Evolutionary conservation across 2,329 filamentous ascomycete species (phyloP), one percentile per base, ranked within the genome.

Genomic region (Aschersonia sp.): DNA sequence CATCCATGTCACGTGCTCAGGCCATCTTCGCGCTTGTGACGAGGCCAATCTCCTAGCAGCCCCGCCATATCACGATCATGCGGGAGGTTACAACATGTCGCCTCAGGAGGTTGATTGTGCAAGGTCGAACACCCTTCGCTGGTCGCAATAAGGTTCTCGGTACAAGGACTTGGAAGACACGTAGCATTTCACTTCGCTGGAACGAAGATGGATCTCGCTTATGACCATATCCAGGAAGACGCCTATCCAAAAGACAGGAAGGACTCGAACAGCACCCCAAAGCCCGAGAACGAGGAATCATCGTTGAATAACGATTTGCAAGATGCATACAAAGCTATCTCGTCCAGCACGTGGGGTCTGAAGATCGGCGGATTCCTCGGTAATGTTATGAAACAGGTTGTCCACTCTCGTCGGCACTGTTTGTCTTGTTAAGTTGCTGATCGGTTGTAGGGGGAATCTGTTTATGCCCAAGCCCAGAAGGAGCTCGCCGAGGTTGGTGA

Each of bases 151-250:
- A 20, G 20, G 20, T 20, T 20, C 20, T 20, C 20, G 20, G 20
- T 20, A 20, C 20, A 20, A 20, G 20, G 20, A 20, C 20, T 20
- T 20, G 20, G 20, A 20, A 20, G 20, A 20, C 20, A 20, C 20
- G 20, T 20, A 20, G 20, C 20, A 20, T 20, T 20, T 20, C 20
- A 20, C 20, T 20, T 20, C 20, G 20, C 20, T 20, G 20, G 20
- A 12, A 42, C 40, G n/a, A 42, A 30, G 30, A 97, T 98, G 92
- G 92, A 98, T 77, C 75, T 94, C 60, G 89, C 89, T 43, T 98
- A 97, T 75, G 92, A 98, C 61, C 89, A 95, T 65, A 94, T 97
- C 59, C 82, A 88, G 62, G 88, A 95, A 70, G 83, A 92, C 63
- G 77, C 80, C 46, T 75, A 86, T 52, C 72, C 77, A 40, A 75